Evolutionary conservation across 768 basidiomycete species (phyloP).

Genomic region (Phylloporus arenicola): DNA sequence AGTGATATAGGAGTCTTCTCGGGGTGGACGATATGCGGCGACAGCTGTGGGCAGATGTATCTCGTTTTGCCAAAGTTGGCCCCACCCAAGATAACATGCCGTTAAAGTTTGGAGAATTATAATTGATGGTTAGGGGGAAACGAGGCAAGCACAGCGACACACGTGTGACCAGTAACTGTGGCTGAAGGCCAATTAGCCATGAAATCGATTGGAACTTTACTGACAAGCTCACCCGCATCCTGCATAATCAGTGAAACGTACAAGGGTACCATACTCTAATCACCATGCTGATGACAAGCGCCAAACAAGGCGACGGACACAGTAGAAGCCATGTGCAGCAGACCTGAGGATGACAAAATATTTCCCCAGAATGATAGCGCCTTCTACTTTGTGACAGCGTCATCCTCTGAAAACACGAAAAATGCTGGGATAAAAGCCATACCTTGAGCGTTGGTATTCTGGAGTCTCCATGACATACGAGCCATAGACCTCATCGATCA

Average conservation of each 20-base stretch:
- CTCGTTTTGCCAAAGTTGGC: background rate
- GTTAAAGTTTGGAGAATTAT: background rate
- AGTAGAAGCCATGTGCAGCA: background rate
- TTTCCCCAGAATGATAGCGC: too few relatives aligned
- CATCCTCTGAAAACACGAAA: too few relatives aligned
- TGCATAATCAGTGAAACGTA: background rate
- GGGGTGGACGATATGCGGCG: background rate
- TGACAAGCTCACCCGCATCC: background rate
- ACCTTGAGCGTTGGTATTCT: too few relatives aligned
- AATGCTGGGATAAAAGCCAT: too few relatives aligned
- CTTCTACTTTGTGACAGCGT: too few relatives aligned
- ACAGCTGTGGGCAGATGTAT: background rate
- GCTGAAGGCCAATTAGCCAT: background rate
- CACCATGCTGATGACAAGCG: background rate
- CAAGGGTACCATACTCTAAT: background rate
- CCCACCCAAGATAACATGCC: background rate
- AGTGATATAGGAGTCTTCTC: background rate
- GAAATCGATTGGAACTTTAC: background rate
- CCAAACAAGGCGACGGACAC: too few relatives aligned
- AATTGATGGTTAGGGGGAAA: background rate
- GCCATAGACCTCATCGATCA: too few relatives aligned
- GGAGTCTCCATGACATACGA: too few relatives aligned
- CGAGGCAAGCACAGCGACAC: background rate
- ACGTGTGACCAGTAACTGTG: background rate
- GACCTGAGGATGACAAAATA: background rate